phyloP scores from a whole-genome alignment of 805 yeast genomes.

The Teunomyces tritomae region DNA sequence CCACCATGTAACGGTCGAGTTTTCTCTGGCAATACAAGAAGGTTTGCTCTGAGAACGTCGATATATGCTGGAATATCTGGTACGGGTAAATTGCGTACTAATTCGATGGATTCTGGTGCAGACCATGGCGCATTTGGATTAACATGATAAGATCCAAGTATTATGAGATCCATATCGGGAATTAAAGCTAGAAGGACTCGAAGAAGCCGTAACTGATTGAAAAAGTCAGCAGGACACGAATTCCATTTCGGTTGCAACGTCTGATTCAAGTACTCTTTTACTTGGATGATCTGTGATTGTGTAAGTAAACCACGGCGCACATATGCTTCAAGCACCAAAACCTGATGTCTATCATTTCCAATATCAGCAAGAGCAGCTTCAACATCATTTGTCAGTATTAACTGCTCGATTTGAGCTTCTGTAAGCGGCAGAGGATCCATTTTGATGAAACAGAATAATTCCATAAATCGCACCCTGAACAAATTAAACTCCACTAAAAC shows the following conservation, averaged over 20 bases:
- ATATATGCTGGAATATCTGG: background rate
- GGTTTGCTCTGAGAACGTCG: background rate
- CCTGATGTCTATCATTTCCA: background rate
- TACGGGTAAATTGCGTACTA: background rate
- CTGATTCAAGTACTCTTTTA: background rate
- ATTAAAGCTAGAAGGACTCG: background rate
- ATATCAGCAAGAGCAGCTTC: background rate
- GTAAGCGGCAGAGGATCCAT: background rate
- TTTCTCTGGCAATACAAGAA: background rate
- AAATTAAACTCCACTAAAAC: background rate
- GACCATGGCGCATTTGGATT: slow-evolving; percentile 35
- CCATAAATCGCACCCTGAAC: background rate
- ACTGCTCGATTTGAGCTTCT: background rate
- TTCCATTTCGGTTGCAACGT: background rate
- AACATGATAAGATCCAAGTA: slow-evolving; percentile 15
- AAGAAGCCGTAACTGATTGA: slow-evolving; percentile 1
- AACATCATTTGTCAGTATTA: background rate
- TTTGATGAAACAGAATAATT: background rate
- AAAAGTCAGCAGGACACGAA: background rate
- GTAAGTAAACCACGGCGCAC: background rate
- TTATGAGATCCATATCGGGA: slow-evolving; percentile 2
- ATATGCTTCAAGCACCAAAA: slow-evolving; percentile 1
- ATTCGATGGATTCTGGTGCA: slow-evolving; percentile 6
- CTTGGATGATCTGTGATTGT: background rate
- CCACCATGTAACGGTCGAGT: slow-evolving; percentile 9